Evolutionary conservation across 2,329 filamentous ascomycete species (phyloP), one percentile per base, ranked within the genome.

Genomic region (Diaporthe sp.): DNA sequence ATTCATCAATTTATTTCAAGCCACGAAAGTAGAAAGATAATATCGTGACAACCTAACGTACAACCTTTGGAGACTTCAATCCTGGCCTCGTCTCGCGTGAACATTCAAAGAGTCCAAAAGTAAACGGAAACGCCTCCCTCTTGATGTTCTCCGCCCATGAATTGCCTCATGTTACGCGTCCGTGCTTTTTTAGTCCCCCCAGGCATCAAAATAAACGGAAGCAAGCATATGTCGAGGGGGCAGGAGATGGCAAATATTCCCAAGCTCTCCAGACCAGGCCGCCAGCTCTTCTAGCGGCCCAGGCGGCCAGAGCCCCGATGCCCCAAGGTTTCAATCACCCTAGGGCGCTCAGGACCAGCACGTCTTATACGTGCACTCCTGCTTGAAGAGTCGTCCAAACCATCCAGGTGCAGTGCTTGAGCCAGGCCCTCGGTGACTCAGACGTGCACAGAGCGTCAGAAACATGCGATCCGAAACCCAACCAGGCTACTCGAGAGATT

Each of bases 71-170:
- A 73, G 69, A 70, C 42, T 58, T 44, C 61, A 39, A 68, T 70
- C 70, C 75, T 70, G 73, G 62, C 75, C 75, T 73, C 57, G 57
- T 72, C 61, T 57, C 73, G 69, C 61, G 53, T 74, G 42, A 49
- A 67, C 57, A 75, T 34, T 71, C 31, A 49, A 68, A 68, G 62
- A 68, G 46, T 68, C 65, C 46, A 53, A 53, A 59, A 51, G 22
- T 42, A 55, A 77, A 76, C 57, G 73, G 62, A 73, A 73, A 75
- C 75, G 69, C 69, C 73, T n/a, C 61, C 59, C 46, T 73, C 69
- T 55, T 62, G 28, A 72, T 59, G 55, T 73, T 71, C 75, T 58
- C 57, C 46, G 39, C 53, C 73, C 69, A 44, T n/a, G 68, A 70
- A 44, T 70, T 49, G 42, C 69, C 39, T 49, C 37, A 59, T 51